Evolutionary conservation across 768 basidiomycete species (phyloP).

Genomic region (Lactarius quietus): DNA sequence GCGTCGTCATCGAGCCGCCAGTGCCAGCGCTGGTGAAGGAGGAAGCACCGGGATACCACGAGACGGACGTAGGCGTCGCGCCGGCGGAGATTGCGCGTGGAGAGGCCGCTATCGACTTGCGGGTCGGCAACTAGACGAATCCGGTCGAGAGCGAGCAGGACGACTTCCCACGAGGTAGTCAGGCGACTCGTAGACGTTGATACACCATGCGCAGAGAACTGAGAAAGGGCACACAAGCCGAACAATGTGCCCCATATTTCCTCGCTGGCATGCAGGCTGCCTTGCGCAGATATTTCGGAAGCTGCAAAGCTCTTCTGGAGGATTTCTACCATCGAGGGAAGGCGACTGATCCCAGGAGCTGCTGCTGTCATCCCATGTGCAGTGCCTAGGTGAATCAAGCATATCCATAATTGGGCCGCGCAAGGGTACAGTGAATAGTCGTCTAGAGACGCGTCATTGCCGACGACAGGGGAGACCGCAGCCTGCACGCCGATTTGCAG

Average conservation of each 20-base stretch:
- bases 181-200: slow-evolving; percentile 41
- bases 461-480: slow-evolving; percentile 40
- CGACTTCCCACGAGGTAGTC: slow-evolving; percentile 63
- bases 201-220: slow-evolving; percentile 62
- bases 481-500: slow-evolving; percentile 50
- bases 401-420: slow-evolving; percentile 70
- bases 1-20: slow-evolving; percentile 63
- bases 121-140: slow-evolving; percentile 54
- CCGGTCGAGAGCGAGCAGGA: slow-evolving; percentile 51
- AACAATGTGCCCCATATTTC: slow-evolving; percentile 68
- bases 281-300: slow-evolving; percentile 26
- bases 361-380: slow-evolving; percentile 21
- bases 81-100: slow-evolving; percentile 41
- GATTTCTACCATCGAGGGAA: slow-evolving; percentile 41
- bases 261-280: slow-evolving; percentile 53
- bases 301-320: slow-evolving; percentile 38
- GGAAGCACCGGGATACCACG: slow-evolving; percentile 67
- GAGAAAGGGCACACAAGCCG: slow-evolving; percentile 68
- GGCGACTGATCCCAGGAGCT: slow-evolving; percentile 30
- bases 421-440: slow-evolving; percentile 39
- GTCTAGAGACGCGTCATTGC: slow-evolving; percentile 35
- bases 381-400: slow-evolving; percentile 48
- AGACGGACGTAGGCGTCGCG: slow-evolving; percentile 70
- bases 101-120: slow-evolving; percentile 39
- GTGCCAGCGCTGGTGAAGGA: slow-evolving; percentile 70